Evolutionary conservation across 768 basidiomycete genomes (phyloP).

Genomic region (Trametes coccinea): DNA sequence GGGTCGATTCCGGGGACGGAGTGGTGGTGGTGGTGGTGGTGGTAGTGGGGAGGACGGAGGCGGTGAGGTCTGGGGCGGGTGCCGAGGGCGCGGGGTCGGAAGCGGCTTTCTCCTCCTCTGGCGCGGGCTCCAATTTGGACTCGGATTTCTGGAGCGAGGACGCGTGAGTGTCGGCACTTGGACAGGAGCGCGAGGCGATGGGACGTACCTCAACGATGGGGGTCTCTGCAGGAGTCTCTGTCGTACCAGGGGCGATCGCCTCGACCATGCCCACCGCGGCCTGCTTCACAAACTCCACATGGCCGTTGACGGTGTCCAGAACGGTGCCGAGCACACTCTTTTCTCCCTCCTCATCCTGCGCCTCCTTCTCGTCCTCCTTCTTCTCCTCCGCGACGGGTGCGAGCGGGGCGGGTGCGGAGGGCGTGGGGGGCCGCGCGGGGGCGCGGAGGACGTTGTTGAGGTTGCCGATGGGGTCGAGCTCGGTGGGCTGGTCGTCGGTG

Average conservation of each 20-base stretch:
- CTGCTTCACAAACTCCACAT: conserved; percentile 24
- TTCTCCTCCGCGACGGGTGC: not conserved
- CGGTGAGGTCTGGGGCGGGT: not conserved
- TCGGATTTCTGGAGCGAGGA: not conserved
- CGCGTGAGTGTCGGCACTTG: not conserved
- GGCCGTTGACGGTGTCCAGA: conserved; percentile 14
- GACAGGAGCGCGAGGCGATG: not conserved
- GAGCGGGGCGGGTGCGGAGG: conserved; percentile 4
- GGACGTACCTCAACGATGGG: conserved; percentile 3
- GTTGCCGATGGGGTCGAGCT: conserved; percentile 62
- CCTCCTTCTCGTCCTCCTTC: too few relatives aligned
- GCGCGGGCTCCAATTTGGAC: not conserved
- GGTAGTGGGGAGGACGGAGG: conserved; percentile 15
- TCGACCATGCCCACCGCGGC: conserved; percentile 28
- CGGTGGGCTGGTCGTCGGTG: conserved; percentile 55
- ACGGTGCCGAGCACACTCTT: conserved; percentile 7
- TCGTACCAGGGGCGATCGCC: conserved; percentile 27
- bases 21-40: not conserved
- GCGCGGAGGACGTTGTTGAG: conserved; percentile 66
- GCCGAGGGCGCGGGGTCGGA: conserved; percentile 17
- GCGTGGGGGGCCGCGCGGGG: conserved; percentile 45
- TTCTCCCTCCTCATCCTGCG: too few relatives aligned
- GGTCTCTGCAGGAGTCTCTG: conserved; percentile 18
- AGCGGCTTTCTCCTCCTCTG: conserved; percentile 17
- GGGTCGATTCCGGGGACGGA: not conserved